Evolutionary conservation across 2,329 filamentous ascomycete species (phyloP), one percentile per base, ranked within the genome.

Genomic region (Sclerotinia glacialis): DNA sequence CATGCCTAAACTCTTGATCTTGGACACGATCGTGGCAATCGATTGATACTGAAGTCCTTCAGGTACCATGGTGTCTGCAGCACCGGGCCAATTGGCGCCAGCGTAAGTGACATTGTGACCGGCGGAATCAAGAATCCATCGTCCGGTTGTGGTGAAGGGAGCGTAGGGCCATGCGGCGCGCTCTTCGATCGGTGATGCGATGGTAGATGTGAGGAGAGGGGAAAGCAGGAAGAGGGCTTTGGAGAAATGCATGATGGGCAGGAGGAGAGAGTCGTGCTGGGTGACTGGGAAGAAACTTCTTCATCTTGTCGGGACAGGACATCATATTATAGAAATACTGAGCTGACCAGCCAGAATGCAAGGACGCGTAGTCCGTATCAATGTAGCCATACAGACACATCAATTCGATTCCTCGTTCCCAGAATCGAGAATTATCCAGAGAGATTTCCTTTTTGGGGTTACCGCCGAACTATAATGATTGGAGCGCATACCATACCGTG

Each of bases 21-120:
- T 82, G 4, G 80, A 76, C 0, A 87, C 81, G 46, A 89, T 83
- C 9, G 76, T 77, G 47, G 79, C 77, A 58, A 89, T 79, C 0
- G 85, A 87, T 46, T 83, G 81, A 75, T 87, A 87, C 73, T 87
- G 85, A 2, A 89, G 79, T 4, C 86, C 86, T 69, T 89, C 86
- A 0, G 86, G 86, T 0, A 89, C 79, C 86, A 89, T 88, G n/a
- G 83, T 80, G 54, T 87, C 85, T 54, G 80, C 81, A 21, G 84
- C 82, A 0, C 85, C 86, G 0, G 86, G 84, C 86, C 86, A 89
- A 71, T 89, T 89, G 16, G 81, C 80, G 0, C 86, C 85, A 5
- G 82, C 84, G 65, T 83, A 82, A 16, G 78, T 81, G 47, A 85
- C 75, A 42, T 77, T 78, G 4, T 79, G 75, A 50, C 79, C 79